Percentiles rank a stretch among this genome's conserved stretches.
Conservation (phyloP, 2,329 filamentous ascomycete species). For the Cladorrhinum sp. region DNA sequence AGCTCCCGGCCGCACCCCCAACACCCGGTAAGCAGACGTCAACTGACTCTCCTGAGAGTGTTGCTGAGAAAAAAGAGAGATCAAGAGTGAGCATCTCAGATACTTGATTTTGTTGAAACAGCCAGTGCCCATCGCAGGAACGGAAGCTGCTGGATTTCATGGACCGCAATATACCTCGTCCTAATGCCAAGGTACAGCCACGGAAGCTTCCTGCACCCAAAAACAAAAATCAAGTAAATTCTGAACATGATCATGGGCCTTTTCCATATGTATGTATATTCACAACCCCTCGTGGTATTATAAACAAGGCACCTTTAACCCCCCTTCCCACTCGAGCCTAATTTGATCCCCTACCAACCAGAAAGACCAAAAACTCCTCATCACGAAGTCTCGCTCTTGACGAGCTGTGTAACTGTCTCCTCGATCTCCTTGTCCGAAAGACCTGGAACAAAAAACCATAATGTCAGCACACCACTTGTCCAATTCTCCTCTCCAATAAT, state of each 20-base stretch:
- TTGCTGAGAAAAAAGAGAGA: too few species aligned
- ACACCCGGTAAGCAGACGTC: too few species aligned
- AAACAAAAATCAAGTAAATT: background rate
- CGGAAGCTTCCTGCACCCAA: background rate
- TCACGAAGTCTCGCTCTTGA: slow-evolving; percentile 40
- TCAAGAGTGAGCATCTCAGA: too few species aligned
- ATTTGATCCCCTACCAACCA: background rate
- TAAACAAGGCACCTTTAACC: slow-evolving; percentile 15
- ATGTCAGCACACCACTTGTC: too few species aligned
- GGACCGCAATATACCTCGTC: too few species aligned
- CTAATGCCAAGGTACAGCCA: too few species aligned
- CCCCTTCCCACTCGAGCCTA: background rate
- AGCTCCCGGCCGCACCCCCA: background rate
- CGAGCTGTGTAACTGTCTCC: slow-evolving; percentile 53
- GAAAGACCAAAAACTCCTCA: background rate
- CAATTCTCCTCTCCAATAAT: too few species aligned
- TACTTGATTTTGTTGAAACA: too few species aligned
- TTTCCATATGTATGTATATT: slow-evolving; percentile 13
- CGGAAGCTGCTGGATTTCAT: too few species aligned
- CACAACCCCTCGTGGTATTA: slow-evolving; percentile 14
- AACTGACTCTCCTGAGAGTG: too few species aligned
- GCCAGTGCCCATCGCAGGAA: too few species aligned
- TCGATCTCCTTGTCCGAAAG: slow-evolving; percentile 61
- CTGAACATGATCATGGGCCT: background rate
- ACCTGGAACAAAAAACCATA: slow-evolving; percentile 32